Base-by-base conservation (phyloP, 306 rosid genomes). In the Myrica gale region DNA sequence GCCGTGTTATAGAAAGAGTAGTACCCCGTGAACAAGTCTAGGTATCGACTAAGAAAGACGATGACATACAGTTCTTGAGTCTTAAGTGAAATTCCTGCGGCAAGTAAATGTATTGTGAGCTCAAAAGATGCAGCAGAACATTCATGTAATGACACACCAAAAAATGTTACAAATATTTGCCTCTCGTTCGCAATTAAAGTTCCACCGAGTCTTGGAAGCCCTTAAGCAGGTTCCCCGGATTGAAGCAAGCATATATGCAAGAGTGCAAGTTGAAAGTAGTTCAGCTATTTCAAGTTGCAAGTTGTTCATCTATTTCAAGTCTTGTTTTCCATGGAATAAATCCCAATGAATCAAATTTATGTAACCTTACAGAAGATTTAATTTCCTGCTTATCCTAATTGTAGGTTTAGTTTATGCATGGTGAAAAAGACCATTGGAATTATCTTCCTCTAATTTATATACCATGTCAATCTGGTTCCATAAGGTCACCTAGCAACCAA, bases 61-160 rank as follows among this genome's bases (percentile, higher is more conserved):
- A 81, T 12, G n/a, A 39, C 81, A 75, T 82, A 69, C 52, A 81
- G 76, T 56, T 84, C 88, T 74, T 84, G 88, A 58, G 88, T 84
- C 81, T 81, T 78, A 10, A 75, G 83, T 10, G 88, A 84, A 72
- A 84, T 76, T 37, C 85, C 85, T 85, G 82, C 37, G 54, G 53
- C 79, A 57, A 56, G 67, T 54, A 21, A 58, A 68, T 48, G 12
- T 68, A 37, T 15, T 23, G 51, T 57, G 9, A 76, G 57, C 58
- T 6, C 46, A 6, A 9, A 16, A 47, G 37, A 57, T 21, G 21
- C 23, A 43, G 6, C 37, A 71, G 8, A 70, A 48, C 9, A 56
- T 56, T 56, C 15, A 20, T 21, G 17, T 56, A 3, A n/a, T 19
- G 5, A 20, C 21, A 56, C 0, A 6, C 37, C 37, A 56, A 9